These are phyloP conservation scores for Gillenia trifoliata DNA, from an alignment of 306 rosid genomes.

Conservation along the genomic window DNA sequence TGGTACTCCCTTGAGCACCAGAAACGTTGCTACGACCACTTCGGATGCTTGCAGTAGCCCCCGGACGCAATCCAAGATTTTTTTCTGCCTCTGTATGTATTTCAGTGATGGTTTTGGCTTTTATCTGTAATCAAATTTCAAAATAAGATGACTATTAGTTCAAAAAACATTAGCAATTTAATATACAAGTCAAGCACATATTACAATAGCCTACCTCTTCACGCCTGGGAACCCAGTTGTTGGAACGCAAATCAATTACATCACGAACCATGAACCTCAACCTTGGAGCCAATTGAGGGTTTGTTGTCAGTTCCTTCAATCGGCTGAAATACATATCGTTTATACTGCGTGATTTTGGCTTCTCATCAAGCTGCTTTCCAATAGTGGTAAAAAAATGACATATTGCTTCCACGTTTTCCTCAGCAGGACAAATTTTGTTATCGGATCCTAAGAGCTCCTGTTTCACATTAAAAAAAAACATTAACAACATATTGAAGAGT, in stretches of 20 bases:
- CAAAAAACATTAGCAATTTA: neutral
- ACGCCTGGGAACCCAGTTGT: conserved; percentile 93
- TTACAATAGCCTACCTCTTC: conserved; percentile 66
- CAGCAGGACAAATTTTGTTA: conserved; percentile 75
- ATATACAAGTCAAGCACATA: neutral
- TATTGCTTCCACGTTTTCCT: conserved; percentile 97
- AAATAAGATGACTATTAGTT: neutral
- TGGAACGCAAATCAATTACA: conserved; percentile 75
- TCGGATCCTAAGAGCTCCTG: conserved; percentile 93
- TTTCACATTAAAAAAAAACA: conserved; percentile 21
- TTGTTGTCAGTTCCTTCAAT: conserved; percentile 67
- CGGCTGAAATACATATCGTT: conserved; percentile 69
- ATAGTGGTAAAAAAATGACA: conserved; percentile 91
- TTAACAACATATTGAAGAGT: conserved; percentile 8
- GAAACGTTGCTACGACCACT: conserved; percentile 50
- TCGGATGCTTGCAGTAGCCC: conserved; percentile 87
- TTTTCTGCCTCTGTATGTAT: conserved; percentile 96
- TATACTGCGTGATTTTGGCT: conserved; percentile 66
- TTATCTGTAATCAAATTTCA: conserved; percentile 42
- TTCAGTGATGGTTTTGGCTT: conserved; percentile 91
- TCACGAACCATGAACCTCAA: conserved; percentile 88
- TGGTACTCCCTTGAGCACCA: conserved; percentile 54
- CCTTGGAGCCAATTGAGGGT: conserved; percentile 74
- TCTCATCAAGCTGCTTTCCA: conserved; percentile 97
- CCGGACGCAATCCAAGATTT: conserved; percentile 94